Conservation (phyloP, 2,329 filamentous ascomycete genomes). For the Xylaria sp. region DNA sequence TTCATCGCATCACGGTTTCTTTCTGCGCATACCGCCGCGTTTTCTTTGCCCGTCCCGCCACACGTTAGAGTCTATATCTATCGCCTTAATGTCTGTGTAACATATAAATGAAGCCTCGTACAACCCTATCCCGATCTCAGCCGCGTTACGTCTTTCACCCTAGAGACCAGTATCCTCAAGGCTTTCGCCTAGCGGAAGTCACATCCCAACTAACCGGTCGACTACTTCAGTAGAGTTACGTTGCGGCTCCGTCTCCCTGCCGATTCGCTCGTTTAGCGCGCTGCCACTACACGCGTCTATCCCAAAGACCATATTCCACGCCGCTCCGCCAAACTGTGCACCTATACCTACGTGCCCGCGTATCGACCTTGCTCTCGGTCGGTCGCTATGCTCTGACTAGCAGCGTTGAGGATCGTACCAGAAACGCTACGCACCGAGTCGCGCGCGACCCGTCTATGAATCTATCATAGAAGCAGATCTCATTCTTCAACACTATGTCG, state of each 20-base stretch:
- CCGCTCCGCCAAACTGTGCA: not conserved
- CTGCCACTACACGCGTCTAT: slow-evolving; percentile 4
- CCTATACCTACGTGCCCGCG: slow-evolving; percentile 9
- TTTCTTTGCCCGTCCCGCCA: not conserved
- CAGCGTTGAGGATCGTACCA: slow-evolving; percentile 16
- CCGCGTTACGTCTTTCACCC: slow-evolving; percentile 1
- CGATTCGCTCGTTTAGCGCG: slow-evolving; percentile 17
- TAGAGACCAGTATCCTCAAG: not conserved
- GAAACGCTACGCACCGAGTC: slow-evolving; percentile 11
- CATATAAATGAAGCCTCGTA: slow-evolving; percentile 11
- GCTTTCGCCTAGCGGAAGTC: not conserved
- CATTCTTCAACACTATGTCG: slow-evolving; percentile 42
- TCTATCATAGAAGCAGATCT: slow-evolving; percentile 22
- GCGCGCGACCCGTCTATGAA: slow-evolving; percentile 28
- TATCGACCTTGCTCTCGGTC: slow-evolving; percentile 20
- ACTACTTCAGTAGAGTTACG: slow-evolving; percentile 11
- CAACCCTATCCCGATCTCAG: slow-evolving; percentile 9
- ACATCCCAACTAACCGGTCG: slow-evolving; percentile 2
- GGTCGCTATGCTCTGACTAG: slow-evolving; percentile 37
- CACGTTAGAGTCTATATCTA: not conserved
- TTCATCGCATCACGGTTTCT: not conserved
- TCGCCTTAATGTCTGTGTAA: slow-evolving; percentile 14
- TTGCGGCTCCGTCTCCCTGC: slow-evolving; percentile 5
- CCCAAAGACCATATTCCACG: not conserved
- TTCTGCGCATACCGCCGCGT: slow-evolving; percentile 10